phyloP scores from a whole-genome alignment of 2,329 filamentous ascomycete species.

The Chaetomiaceae sp. region DNA sequence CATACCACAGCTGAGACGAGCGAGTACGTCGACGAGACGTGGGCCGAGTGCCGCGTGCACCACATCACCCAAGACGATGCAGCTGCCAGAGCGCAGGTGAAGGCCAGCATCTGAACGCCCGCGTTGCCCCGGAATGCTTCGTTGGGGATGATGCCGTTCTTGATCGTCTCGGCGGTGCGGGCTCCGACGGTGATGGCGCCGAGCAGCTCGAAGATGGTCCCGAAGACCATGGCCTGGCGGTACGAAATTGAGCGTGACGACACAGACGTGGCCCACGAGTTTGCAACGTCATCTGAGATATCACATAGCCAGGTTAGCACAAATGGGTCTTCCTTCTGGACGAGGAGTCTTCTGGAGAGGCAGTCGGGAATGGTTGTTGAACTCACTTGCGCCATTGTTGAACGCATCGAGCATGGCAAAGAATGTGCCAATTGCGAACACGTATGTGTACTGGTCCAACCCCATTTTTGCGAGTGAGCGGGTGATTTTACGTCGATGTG shows the following conservation, averaged over 20 bases:
- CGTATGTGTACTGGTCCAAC: slow-evolving; percentile 7
- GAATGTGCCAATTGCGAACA: slow-evolving; percentile 5
- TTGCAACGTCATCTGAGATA: slow-evolving; percentile 68
- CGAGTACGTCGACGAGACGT: slow-evolving; percentile 60
- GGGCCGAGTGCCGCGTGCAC: slow-evolving; percentile 65
- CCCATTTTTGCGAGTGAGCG: slow-evolving; percentile 1
- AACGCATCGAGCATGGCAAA: slow-evolving; percentile 7
- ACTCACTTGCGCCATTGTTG: slow-evolving; percentile 10
- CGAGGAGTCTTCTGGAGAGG: too few species aligned
- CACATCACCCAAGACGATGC: slow-evolving; percentile 73
- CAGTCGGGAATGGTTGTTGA: too few species aligned
- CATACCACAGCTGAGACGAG: slow-evolving; percentile 55
- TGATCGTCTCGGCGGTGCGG: slow-evolving; percentile 69
- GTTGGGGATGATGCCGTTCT: slow-evolving; percentile 66
- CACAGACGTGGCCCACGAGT: slow-evolving; percentile 74
- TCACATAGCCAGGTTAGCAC: not conserved
- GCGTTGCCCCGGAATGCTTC: slow-evolving; percentile 53
- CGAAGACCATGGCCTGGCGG: slow-evolving; percentile 60
- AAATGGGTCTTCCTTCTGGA: too few species aligned
- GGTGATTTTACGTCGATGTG: not conserved
- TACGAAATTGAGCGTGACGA: slow-evolving; percentile 72
- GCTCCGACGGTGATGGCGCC: slow-evolving; percentile 62
- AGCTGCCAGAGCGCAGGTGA: slow-evolving; percentile 57
- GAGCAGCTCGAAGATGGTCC: slow-evolving; percentile 60
- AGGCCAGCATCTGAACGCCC: slow-evolving; percentile 62